Conservation (phyloP, 106 monocot genomes). For the Apostasia shenzhenica region DNA sequence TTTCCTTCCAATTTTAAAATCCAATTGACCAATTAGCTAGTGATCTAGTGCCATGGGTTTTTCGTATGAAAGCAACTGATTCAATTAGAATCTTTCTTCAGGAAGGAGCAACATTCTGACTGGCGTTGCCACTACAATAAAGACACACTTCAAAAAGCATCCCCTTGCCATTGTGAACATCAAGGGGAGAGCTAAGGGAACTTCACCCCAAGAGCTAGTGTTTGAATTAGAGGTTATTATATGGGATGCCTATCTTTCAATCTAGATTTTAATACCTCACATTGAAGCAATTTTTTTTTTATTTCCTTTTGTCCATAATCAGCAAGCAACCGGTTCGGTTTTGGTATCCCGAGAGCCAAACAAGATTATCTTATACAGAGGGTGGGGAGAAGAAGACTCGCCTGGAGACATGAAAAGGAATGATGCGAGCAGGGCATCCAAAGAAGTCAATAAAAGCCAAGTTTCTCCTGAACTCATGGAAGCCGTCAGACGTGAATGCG, state of each 20-base stretch:
- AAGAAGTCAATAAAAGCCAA: not conserved
- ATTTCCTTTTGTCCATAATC: not conserved
- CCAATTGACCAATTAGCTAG: not conserved
- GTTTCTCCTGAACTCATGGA: conserved; percentile 56
- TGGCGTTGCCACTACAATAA: conserved; percentile 81
- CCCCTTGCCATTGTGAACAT: conserved; percentile 95
- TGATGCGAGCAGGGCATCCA: conserved; percentile 1
- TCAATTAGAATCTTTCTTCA: conserved; percentile 11
- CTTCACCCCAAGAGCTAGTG: conserved; percentile 76
- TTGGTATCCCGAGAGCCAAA: conserved; percentile 84
- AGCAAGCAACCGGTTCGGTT: conserved; percentile 85
- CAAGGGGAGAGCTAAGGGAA: conserved; percentile 73
- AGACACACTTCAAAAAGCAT: conserved; percentile 82
- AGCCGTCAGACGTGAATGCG: conserved; percentile 71
- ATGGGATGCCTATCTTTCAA: not conserved
- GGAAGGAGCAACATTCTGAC: conserved; percentile 80
- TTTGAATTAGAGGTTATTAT: conserved; percentile 71
- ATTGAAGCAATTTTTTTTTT: not conserved
- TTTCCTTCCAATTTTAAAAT: not conserved
- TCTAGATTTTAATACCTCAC: not conserved
- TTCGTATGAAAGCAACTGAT: not conserved
- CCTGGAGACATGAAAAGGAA: conserved; percentile 4
- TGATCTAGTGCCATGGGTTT: not conserved
- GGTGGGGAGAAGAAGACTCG: conserved; percentile 47
- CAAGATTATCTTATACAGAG: conserved; percentile 90